Base-by-base conservation (phyloP, 495 filamentous ascomycete species). In the Hypoxylon crocopeplum region DNA sequence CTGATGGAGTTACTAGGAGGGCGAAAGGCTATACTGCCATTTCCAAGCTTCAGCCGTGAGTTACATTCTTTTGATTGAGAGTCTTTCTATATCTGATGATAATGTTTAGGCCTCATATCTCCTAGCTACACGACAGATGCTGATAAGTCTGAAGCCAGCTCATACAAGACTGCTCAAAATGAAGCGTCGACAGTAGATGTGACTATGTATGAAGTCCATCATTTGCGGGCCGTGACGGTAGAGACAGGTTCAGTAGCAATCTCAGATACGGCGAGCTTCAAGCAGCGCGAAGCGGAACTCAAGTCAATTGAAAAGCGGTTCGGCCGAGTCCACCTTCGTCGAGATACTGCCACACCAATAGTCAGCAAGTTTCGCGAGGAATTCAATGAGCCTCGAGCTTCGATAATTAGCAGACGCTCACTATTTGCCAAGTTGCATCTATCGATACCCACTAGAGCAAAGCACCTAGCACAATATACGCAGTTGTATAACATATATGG, bases 371-470 rank as follows among this genome's bases (percentile, higher is more conserved):
- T 74, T 47, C 65, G 67, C 7, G 70, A 74, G 25, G 64, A 72
- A 39, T 58, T 65, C 17, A 57, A 66, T 10, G 53, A 56, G 16
- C 59, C 48, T 8, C 50, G 50, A 20, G 16, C 46, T 40, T 53
- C 50, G 13, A 30, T 50, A 48, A 24, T 30, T 48, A 21, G 39
- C 16, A 73, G 52, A 48, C 55, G 45, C 8, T 75, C 75, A 17
- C 49, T 76, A 40, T 50, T 77, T 16, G 67, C 69, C 8, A 59
- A 64, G 25, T 52, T 77, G 2, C 72, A 74, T 44, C 51, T 75
- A 2, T 62, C 64, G 5, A 56, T 72, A 19, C 62, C 72, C 0
- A 66, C 50, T 38, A 71, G 48, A 47, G 45, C 51, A 24, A 75
- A 69, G 56, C 36, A 65, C 4, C 42, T 45, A 32, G 42, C 56